phyloP scores from a whole-genome alignment of 139 green algal species.

The Pleodorina starrii region DNA sequence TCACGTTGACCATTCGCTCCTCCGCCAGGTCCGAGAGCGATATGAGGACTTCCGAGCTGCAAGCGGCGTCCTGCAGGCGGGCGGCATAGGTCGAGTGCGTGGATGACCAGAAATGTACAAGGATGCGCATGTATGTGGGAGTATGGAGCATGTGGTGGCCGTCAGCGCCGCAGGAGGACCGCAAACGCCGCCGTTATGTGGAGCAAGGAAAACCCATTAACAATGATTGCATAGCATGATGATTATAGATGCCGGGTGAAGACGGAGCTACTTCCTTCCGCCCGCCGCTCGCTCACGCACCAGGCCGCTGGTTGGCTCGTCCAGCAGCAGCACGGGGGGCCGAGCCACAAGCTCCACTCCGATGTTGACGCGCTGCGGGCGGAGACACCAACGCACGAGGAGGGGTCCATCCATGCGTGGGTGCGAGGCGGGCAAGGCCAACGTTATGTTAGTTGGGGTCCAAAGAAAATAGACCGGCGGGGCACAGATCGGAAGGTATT shows the following conservation, averaged over 20 bases:
- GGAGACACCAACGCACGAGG: no score
- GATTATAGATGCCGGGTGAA: not conserved
- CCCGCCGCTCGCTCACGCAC: constrained; percentile 24
- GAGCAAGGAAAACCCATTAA: not conserved
- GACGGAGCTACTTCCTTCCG: not conserved
- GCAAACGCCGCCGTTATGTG: not conserved
- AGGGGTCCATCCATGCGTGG: not conserved
- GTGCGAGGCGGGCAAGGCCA: not conserved
- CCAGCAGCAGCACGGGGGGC: constrained; percentile 82
- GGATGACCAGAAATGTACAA: not conserved
- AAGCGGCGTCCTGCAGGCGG: constrained; percentile 1
- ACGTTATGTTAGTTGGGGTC: not conserved
- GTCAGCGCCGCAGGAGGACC: no score
- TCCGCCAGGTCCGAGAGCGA: constrained; percentile 67
- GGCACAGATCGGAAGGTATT: not conserved
- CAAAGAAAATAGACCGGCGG: not conserved
- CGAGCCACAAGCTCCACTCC: constrained; percentile 79
- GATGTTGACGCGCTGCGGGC: constrained; percentile 78
- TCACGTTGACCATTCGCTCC: constrained; percentile 73
- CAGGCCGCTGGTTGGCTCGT: constrained; percentile 82
- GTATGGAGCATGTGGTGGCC: not conserved
- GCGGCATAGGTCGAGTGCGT: not conserved
- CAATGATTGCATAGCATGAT: not conserved
- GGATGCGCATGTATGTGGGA: not conserved
- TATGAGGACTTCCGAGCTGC: constrained; percentile 18